Evolutionary conservation across 306 rosid species (phyloP).

Genomic region (Albizia julibrissin): DNA sequence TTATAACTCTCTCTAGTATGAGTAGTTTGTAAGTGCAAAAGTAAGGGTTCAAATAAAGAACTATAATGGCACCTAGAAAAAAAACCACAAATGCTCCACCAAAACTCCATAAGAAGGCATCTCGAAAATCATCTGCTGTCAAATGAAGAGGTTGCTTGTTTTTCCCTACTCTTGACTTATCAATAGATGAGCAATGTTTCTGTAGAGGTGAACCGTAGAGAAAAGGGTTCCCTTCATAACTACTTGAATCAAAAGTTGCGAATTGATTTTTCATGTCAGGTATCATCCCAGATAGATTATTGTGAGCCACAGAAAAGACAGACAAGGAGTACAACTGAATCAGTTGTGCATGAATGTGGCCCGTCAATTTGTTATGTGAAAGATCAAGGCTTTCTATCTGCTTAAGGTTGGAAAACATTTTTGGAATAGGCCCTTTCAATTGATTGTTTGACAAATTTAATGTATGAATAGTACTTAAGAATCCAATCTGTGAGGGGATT

Average conservation of each 20-base stretch:
- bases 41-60: constrained; percentile 9
- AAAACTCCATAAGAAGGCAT: not conserved
- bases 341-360: not conserved
- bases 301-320: not conserved
- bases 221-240: not conserved
- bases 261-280: not conserved
- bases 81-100: not conserved
- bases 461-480: not conserved
- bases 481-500: not conserved
- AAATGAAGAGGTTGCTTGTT: not conserved
- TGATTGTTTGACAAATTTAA: not conserved
- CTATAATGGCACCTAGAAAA: not conserved
- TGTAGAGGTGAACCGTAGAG: not conserved
- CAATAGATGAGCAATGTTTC: not conserved
- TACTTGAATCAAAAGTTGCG: not conserved
- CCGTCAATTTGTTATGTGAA: not conserved
- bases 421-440: not conserved
- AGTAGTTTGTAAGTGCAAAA: not conserved
- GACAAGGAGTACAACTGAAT: not conserved
- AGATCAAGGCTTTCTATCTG: not conserved
- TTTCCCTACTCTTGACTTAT: not conserved
- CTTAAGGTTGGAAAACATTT: not conserved
- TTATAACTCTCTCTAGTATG: not conserved
- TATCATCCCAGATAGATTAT: not conserved
- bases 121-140: not conserved